Conservation (phyloP, 805 yeast genomes). For the Nakazawaea anatomiae region DNA sequence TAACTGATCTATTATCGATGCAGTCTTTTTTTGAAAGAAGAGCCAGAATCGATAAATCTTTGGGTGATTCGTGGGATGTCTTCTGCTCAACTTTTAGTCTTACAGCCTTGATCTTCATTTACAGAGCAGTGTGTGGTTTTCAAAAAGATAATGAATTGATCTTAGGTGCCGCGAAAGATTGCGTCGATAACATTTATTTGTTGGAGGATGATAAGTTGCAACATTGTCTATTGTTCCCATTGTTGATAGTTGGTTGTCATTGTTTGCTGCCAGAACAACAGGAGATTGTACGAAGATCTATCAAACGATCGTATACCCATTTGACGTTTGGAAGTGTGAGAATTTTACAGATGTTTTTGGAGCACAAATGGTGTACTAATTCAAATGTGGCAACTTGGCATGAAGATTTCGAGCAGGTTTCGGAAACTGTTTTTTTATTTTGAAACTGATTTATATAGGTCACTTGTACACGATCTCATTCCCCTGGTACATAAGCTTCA, state of each 20-base stretch:
- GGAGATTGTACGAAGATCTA: constrained; percentile 10
- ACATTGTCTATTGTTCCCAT: constrained; percentile 22
- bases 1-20: neutral
- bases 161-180: constrained; percentile 14
- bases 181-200: constrained; percentile 8
- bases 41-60: neutral
- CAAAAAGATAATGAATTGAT: constrained; percentile 5
- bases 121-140: constrained; percentile 14
- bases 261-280: constrained; percentile 13
- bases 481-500: constrained; percentile 4
- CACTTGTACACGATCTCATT: too few relatives aligned
- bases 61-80: constrained; percentile 12
- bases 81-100: constrained; percentile 19
- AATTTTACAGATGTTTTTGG: constrained; percentile 14
- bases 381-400: neutral
- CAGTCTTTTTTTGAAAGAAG: constrained; percentile 3
- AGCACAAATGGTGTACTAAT: constrained; percentile 14
- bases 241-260: constrained; percentile 20
- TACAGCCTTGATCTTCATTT: constrained; percentile 18
- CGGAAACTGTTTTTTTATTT: constrained; percentile 3
- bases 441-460: neutral
- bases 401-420: neutral
- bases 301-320: constrained; percentile 12
- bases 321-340: constrained; percentile 18
- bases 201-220: constrained; percentile 12